A percentile compares a stretch with the other conserved stretches of the same genome.
phyloP scores from a whole-genome alignment of 2,329 filamentous ascomycete species.

The Colletotrichum sp. region DNA sequence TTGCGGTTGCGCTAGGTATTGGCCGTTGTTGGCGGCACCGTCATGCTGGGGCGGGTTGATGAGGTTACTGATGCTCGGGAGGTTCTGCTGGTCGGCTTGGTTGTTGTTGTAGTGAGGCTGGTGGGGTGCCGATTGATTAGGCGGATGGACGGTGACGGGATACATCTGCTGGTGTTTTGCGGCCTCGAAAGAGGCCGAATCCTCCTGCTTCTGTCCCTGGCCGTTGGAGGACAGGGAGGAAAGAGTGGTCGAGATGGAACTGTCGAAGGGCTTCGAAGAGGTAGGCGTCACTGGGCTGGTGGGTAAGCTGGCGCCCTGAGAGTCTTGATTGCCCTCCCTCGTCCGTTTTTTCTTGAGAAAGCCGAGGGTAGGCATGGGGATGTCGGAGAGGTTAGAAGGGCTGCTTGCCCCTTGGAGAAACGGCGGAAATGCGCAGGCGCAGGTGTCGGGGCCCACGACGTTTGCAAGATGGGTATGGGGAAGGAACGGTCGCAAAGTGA shows the following conservation, averaged over 20 bases:
- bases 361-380: slow-evolving; percentile 87
- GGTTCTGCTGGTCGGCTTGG: slow-evolving; percentile 63
- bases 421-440: slow-evolving; percentile 2
- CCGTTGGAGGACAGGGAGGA: slow-evolving; percentile 24
- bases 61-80: slow-evolving; percentile 82
- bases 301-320: slow-evolving; percentile 69
- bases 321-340: slow-evolving; percentile 82
- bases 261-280: slow-evolving; percentile 56
- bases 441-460: slow-evolving; percentile 18
- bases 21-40: slow-evolving; percentile 25
- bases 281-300: slow-evolving; percentile 68
- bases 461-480: slow-evolving; percentile 15
- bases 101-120: slow-evolving; percentile 31
- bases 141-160: slow-evolving; percentile 31
- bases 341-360: slow-evolving; percentile 99
- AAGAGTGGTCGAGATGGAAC: slow-evolving; percentile 26
- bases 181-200: slow-evolving; percentile 20
- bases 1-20: slow-evolving; percentile 27
- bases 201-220: slow-evolving; percentile 20
- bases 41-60: slow-evolving; percentile 70
- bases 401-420: slow-evolving; percentile 11
- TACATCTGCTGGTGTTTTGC: slow-evolving; percentile 36
- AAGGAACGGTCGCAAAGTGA: slow-evolving; percentile 17
- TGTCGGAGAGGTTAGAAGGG: slow-evolving; percentile 30
- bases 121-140: slow-evolving; percentile 32